Conservation (phyloP, 2,329 filamentous ascomycete genomes). For the Botryotinia convoluta region DNA sequence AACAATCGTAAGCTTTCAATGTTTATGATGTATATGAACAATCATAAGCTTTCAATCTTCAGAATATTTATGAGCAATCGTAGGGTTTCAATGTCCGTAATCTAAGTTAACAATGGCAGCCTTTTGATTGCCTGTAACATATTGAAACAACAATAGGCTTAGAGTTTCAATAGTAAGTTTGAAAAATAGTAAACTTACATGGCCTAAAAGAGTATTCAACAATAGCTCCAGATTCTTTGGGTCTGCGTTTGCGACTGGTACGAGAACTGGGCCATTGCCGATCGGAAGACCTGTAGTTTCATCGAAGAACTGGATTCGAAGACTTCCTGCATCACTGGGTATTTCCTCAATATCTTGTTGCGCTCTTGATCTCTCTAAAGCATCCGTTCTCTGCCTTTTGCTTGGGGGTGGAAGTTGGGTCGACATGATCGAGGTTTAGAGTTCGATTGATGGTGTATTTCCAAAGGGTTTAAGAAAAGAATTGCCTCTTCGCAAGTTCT, state of each 20-base stretch:
- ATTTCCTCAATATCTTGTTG: constrained; percentile 74
- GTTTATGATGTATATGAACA: fast-evolving
- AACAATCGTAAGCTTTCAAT: background rate
- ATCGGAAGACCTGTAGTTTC: constrained; percentile 71
- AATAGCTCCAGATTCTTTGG: constrained; percentile 88
- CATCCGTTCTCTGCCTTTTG: constrained; percentile 80
- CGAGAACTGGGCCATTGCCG: constrained; percentile 58
- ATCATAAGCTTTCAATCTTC: no score
- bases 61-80: background rate
- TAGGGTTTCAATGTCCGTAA: background rate
- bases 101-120: background rate
- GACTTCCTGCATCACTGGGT: constrained; percentile 67
- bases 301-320: constrained; percentile 86
- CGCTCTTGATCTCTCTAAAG: constrained; percentile 64
- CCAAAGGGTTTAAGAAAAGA: background rate
- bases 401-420: constrained; percentile 80
- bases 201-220: constrained; percentile 78
- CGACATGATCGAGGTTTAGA: constrained; percentile 56
- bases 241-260: constrained; percentile 79
- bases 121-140: background rate
- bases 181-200: constrained; percentile 47
- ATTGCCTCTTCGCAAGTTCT: background rate
- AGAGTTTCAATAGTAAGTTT: background rate
- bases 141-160: background rate
- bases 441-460: background rate